Evolutionary conservation across 2,329 filamentous ascomycete genomes (phyloP).

Genomic region (Pyrenochaeta sp.): DNA sequence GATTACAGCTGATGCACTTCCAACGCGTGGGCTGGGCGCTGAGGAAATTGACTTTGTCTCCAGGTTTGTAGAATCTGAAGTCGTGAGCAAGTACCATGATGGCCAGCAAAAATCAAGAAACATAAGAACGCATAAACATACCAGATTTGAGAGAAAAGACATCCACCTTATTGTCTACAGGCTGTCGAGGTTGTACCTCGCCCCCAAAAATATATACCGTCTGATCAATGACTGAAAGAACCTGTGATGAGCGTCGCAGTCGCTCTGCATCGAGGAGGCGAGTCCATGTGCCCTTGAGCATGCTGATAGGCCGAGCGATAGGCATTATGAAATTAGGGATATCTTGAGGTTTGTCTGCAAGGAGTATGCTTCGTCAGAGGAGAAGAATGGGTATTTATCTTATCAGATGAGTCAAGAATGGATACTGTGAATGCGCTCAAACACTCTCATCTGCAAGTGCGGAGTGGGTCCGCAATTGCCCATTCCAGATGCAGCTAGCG

Average conservation of each 20-base stretch:
- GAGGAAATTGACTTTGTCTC: slow-evolving; percentile 32
- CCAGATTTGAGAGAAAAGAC: slow-evolving; percentile 61
- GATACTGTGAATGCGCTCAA: slow-evolving; percentile 6
- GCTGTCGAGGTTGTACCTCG: slow-evolving; percentile 71
- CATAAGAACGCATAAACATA: slow-evolving; percentile 5
- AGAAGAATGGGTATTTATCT: neutral
- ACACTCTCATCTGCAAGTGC: slow-evolving; percentile 1
- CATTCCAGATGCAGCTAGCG: slow-evolving; percentile 15
- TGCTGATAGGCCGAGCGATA: slow-evolving; percentile 31
- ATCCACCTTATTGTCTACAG: slow-evolving; percentile 77
- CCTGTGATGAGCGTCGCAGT: slow-evolving; percentile 78
- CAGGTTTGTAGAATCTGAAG: slow-evolving; percentile 54
- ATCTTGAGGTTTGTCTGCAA: neutral
- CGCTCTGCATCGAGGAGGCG: slow-evolving; percentile 44
- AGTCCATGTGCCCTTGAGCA: slow-evolving; percentile 48
- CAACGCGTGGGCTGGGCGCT: slow-evolving; percentile 74
- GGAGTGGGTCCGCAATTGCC: slow-evolving; percentile 15
- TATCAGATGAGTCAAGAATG: neutral
- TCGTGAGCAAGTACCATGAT: slow-evolving; percentile 32
- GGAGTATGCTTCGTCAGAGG: neutral
- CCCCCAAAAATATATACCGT: slow-evolving; percentile 80
- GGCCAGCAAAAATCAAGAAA: slow-evolving; percentile 14
- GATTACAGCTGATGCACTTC: slow-evolving; percentile 74
- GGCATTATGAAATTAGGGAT: slow-evolving; percentile 27
- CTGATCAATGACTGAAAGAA: slow-evolving; percentile 67